phyloP scores from a whole-genome alignment of 140 eudicot genomes.

The Bidens hawaiensis region DNA sequence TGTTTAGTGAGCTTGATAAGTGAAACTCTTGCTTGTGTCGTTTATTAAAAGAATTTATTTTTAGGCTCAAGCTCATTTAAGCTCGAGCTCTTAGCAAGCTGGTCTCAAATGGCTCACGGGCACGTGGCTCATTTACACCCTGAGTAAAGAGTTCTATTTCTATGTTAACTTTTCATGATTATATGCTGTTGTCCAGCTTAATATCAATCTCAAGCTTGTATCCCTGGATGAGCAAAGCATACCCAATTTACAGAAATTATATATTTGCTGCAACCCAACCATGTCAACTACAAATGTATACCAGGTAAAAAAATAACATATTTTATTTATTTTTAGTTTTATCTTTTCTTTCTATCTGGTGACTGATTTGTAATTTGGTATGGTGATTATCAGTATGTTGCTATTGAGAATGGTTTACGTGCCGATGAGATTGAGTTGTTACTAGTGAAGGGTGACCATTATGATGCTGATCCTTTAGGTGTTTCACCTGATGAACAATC shows the following conservation, averaged over 20 bases:
- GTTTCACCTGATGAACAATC: slow-evolving; percentile 1
- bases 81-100: too few species aligned
- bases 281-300: slow-evolving; percentile 42
- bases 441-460: slow-evolving; percentile 27
- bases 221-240: slow-evolving; percentile 52
- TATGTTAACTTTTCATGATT: slow-evolving; percentile 3
- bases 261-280: slow-evolving; percentile 51
- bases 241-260: slow-evolving; percentile 41
- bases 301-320: slow-evolving; percentile 43
- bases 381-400: slow-evolving; percentile 49
- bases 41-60: too few species aligned
- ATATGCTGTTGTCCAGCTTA: slow-evolving; percentile 47
- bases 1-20: too few species aligned
- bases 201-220: slow-evolving; percentile 46
- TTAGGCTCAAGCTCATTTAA: too few species aligned
- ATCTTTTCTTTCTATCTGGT: not conserved
- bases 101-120: too few species aligned
- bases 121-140: too few species aligned
- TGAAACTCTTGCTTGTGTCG: too few species aligned
- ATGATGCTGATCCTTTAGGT: slow-evolving; percentile 9
- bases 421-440: slow-evolving; percentile 61
- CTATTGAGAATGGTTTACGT: slow-evolving; percentile 40
- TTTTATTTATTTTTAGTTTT: not conserved
- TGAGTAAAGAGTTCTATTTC: too few species aligned
- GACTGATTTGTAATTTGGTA: slow-evolving; percentile 16